Percentiles rank a stretch among this genome's conserved stretches.
These are phyloP conservation scores for Phaffomyces antillensis DNA, from an alignment of 805 yeast genomes.

Conservation along the genomic window DNA sequence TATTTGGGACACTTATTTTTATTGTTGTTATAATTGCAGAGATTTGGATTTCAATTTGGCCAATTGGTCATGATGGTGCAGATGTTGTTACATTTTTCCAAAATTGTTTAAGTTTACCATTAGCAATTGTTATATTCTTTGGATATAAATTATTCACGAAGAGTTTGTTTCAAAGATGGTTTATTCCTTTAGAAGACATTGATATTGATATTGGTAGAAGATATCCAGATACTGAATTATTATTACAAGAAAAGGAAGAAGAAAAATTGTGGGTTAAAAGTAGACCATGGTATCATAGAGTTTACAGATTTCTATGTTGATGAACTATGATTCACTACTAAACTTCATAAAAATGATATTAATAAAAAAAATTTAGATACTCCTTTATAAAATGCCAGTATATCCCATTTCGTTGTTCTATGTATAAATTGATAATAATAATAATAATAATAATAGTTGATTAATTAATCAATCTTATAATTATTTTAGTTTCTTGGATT, in stretches of 20 bases:
- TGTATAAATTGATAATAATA: neutral
- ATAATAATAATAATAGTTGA: too few species aligned
- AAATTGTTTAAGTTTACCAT: constrained; percentile 32
- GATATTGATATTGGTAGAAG: constrained; percentile 64
- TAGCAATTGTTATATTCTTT: constrained; percentile 29
- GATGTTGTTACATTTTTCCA: constrained; percentile 31
- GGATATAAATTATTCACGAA: constrained; percentile 23
- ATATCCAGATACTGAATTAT: constrained; percentile 49
- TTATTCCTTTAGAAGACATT: constrained; percentile 37
- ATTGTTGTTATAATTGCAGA: constrained; percentile 60
- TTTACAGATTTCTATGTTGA: constrained; percentile 51
- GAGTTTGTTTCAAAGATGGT: constrained; percentile 34
- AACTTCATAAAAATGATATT: too few species aligned
- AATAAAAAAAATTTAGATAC: too few species aligned
- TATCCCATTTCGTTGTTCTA: too few species aligned
- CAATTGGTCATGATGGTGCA: constrained; percentile 32
- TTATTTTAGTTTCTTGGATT: constrained; percentile 6
- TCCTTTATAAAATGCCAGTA: too few species aligned
- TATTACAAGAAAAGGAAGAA: constrained; percentile 49
- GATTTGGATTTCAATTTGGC: constrained; percentile 78
- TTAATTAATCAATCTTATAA: neutral
- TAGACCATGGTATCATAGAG: constrained; percentile 39
- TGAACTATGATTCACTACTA: constrained; percentile 14
- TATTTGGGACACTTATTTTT: constrained; percentile 51
- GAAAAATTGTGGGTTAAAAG: constrained; percentile 40